Conservation (phyloP, 2,329 filamentous ascomycete species). For the Pseudogymnoascus sp. region DNA sequence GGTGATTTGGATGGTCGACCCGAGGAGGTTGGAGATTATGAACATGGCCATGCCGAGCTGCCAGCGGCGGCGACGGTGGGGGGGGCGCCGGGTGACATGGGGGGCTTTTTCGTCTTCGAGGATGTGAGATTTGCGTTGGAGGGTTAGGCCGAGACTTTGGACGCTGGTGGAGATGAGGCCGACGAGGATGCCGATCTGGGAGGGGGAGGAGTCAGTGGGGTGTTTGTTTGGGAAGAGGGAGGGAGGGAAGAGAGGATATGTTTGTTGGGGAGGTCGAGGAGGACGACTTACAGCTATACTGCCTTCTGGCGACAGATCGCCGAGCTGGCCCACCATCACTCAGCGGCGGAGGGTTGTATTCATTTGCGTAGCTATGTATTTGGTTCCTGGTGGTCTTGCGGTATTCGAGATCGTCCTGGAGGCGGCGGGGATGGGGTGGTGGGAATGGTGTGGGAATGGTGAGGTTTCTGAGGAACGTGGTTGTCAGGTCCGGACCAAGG, state of each 20-base stretch:
- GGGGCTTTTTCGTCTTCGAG: slow-evolving; percentile 79
- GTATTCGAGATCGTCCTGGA: background rate
- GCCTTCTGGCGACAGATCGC: slow-evolving; percentile 68
- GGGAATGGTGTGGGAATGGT: background rate
- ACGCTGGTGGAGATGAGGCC: slow-evolving; percentile 89
- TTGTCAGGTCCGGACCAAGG: background rate
- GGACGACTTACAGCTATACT: slow-evolving; percentile 60
- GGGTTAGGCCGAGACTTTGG: slow-evolving; percentile 86
- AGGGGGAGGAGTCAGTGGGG: slow-evolving; percentile 16
- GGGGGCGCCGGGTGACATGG: slow-evolving; percentile 71
- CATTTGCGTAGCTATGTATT: background rate
- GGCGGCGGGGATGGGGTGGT: background rate
- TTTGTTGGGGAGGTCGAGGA: background rate
- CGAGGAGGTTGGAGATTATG: slow-evolving; percentile 84
- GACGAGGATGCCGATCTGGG: slow-evolving; percentile 81
- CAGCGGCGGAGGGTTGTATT: slow-evolving; percentile 10
- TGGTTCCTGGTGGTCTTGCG: background rate
- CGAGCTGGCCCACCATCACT: slow-evolving; percentile 57
- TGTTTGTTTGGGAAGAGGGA: background rate
- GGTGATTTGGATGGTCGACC: slow-evolving; percentile 95
- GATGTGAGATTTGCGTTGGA: slow-evolving; percentile 96
- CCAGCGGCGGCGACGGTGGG: slow-evolving; percentile 86
- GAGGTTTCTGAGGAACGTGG: background rate
- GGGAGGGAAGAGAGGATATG: background rate
- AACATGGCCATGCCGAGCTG: slow-evolving; percentile 98